phyloP scores from a whole-genome alignment of 257 asterid species.

The Capsicum chinense region DNA sequence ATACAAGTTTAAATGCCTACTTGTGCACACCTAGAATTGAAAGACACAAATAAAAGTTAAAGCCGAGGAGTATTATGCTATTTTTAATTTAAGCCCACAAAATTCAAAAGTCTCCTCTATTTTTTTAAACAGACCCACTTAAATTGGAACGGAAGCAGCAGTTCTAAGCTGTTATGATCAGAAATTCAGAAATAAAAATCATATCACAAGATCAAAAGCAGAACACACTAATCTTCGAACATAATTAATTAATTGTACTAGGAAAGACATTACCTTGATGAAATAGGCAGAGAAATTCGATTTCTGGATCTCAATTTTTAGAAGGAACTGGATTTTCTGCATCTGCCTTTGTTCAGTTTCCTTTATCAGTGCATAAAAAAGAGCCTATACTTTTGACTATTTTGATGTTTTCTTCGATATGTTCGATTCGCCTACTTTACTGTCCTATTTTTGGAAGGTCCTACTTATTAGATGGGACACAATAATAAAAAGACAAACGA shows the following conservation, averaged over 20 bases:
- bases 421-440: not conserved
- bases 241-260: not conserved
- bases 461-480: not conserved
- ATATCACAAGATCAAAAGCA: not conserved
- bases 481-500: not conserved
- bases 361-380: not conserved
- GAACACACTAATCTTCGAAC: not conserved
- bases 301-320: conserved; percentile 20
- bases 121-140: too few relatives aligned
- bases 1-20: too few relatives aligned
- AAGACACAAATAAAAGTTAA: too few relatives aligned
- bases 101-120: too few relatives aligned
- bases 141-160: not conserved
- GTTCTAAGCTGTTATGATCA: not conserved
- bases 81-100: too few relatives aligned
- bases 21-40: too few relatives aligned
- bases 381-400: conserved; percentile 6
- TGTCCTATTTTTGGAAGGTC: not conserved
- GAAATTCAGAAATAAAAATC: conserved; percentile 21
- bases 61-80: too few relatives aligned
- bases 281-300: not conserved
- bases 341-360: not conserved
- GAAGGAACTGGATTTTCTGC: not conserved
- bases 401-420: not conserved
- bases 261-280: not conserved